Percentiles rank a stretch among this genome's conserved stretches.
These are phyloP conservation scores for Daldinia caldariorum DNA, from an alignment of 495 filamentous ascomycete species.

Conservation along the genomic window DNA sequence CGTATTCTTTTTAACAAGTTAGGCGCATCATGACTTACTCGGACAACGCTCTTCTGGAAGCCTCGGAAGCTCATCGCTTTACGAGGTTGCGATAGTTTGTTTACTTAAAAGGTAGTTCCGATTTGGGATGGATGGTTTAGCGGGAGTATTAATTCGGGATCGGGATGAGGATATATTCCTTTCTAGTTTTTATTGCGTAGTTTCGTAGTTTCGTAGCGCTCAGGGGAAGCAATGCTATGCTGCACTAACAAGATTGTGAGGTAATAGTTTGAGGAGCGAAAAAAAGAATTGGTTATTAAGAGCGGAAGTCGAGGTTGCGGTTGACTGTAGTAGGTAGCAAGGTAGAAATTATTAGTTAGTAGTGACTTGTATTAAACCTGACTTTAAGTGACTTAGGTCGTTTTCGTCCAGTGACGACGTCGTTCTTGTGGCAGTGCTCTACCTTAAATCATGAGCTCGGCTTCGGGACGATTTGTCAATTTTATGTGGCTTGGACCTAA, in stretches of 20 bases:
- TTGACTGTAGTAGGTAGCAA: too few species aligned
- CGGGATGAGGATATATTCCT: slow-evolving; percentile 16
- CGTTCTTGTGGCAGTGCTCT: slow-evolving; percentile 49
- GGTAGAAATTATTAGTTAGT: slow-evolving; percentile 10
- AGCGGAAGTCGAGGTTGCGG: slow-evolving; percentile 3
- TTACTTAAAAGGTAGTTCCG: background rate
- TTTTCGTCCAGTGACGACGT: slow-evolving; percentile 33
- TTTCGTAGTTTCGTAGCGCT: background rate
- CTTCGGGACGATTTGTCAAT: slow-evolving; percentile 32
- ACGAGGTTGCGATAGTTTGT: slow-evolving; percentile 13
- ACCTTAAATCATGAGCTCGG: slow-evolving; percentile 24
- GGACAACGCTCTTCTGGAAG: slow-evolving; percentile 85
- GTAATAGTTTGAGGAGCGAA: slow-evolving; percentile 11
- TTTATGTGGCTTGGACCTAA: slow-evolving; percentile 43
- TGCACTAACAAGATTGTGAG: background rate
- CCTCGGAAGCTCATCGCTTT: slow-evolving; percentile 93
- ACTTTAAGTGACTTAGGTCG: slow-evolving; percentile 12
- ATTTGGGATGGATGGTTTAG: slow-evolving; percentile 1
- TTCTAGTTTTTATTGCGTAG: slow-evolving; percentile 5
- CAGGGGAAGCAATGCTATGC: slow-evolving; percentile 20
- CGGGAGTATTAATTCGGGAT: slow-evolving; percentile 25
- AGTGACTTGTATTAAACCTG: slow-evolving; percentile 18
- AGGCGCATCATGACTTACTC: slow-evolving; percentile 63
- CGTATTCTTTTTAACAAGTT: background rate
- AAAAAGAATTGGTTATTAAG: slow-evolving; percentile 2